Conservation (phyloP, 495 filamentous ascomycete genomes). For the Talaromyces ruber region DNA sequence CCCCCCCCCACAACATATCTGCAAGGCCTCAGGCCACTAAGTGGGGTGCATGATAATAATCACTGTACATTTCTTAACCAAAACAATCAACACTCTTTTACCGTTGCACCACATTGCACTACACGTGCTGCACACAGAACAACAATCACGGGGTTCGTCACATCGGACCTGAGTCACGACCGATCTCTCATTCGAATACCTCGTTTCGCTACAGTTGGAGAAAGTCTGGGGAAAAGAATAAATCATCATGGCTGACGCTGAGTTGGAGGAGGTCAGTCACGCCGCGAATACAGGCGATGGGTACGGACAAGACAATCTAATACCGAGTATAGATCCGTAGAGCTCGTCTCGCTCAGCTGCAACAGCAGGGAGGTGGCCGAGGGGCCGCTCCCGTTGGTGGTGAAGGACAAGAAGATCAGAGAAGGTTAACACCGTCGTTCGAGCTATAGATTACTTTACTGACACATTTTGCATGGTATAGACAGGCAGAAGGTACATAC, state of each 20-base stretch:
- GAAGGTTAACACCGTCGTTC: conserved; percentile 38
- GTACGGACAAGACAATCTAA: not conserved
- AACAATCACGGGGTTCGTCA: not conserved
- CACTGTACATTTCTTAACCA: not conserved
- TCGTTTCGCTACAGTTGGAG: not conserved
- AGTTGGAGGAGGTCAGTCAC: conserved; percentile 63
- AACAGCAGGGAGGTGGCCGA: conserved; percentile 47
- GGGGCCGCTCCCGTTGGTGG: conserved; percentile 25
- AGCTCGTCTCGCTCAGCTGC: conserved; percentile 86
- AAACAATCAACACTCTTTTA: not conserved
- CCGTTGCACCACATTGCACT: not conserved
- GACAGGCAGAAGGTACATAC: conserved; percentile 60
- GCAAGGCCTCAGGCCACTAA: conserved; percentile 5
- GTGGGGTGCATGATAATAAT: not conserved
- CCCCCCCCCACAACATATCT: not conserved
- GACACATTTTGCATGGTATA: conserved; percentile 12
- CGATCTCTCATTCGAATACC: not conserved
- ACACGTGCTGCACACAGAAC: not conserved
- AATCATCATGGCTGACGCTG: conserved; percentile 66
- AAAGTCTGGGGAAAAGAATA: not conserved
- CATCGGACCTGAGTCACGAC: not conserved
- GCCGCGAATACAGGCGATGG: not conserved
- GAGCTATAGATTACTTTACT: not conserved
- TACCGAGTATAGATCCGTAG: conserved; percentile 59
- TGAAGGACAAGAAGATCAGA: conserved; percentile 53